Evolutionary conservation across 2,329 filamentous ascomycete species (phyloP).

Genomic region (Emergomyces orientalis): DNA sequence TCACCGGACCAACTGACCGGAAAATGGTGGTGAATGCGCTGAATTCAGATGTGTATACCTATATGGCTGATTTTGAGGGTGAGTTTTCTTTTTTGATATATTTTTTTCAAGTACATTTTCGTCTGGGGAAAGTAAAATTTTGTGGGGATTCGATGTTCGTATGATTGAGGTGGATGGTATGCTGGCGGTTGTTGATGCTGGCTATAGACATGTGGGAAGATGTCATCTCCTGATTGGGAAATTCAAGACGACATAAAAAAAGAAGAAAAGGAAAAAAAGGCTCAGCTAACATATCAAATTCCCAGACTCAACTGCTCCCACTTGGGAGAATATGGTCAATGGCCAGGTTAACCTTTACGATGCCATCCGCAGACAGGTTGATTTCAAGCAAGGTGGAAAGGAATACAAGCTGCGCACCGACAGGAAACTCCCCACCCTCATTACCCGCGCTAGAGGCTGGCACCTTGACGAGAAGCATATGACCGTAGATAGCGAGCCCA

Average conservation of each 20-base stretch:
- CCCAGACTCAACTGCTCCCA: slow-evolving; percentile 83
- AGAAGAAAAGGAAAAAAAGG: not conserved
- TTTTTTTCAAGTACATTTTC: not conserved
- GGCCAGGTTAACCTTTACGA: slow-evolving; percentile 97
- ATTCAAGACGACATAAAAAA: too few relatives aligned
- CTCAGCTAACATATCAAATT: not conserved
- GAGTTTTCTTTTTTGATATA: slow-evolving; percentile 24
- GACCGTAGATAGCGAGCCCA: slow-evolving; percentile 87
- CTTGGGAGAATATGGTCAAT: slow-evolving; percentile 99
- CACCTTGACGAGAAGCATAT: slow-evolving; percentile 98
- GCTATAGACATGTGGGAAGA: too few relatives aligned
- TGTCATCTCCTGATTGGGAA: too few relatives aligned
- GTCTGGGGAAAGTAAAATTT: not conserved
- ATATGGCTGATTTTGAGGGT: slow-evolving; percentile 99
- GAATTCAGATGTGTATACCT: slow-evolving; percentile 94
- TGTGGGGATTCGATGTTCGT: too few relatives aligned
- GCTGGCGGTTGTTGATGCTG: not conserved
- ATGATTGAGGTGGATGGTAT: too few relatives aligned
- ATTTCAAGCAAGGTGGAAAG: slow-evolving; percentile 92
- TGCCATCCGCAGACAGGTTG: slow-evolving; percentile 82
- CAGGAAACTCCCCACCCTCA: slow-evolving; percentile 75
- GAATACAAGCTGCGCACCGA: slow-evolving; percentile 97
- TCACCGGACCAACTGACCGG: slow-evolving; percentile 90
- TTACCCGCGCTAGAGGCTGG: slow-evolving; percentile 92
- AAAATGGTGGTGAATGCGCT: slow-evolving; percentile 99